Percentiles rank a stretch among this genome's conserved stretches.
phyloP scores from a whole-genome alignment of 1,284 basidiomycete species.

The Tilletia caries region DNA sequence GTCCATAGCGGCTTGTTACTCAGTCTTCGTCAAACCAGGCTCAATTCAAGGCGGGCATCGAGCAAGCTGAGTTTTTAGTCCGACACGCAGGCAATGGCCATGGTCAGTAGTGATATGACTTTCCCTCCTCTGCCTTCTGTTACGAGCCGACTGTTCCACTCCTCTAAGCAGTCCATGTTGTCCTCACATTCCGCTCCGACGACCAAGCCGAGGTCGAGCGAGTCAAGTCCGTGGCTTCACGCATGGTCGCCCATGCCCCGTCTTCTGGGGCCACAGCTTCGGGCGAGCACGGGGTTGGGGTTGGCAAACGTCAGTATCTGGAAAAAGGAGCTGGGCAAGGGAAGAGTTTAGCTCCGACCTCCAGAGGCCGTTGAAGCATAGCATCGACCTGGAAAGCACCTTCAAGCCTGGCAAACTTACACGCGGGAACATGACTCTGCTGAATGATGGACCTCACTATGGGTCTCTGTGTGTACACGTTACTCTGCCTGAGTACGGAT shows the following conservation, averaged over 20 bases:
- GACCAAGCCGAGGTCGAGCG: slow-evolving; percentile 33
- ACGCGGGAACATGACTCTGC: neutral
- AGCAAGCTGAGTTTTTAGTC: slow-evolving; percentile 54
- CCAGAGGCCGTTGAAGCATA: slow-evolving; percentile 38
- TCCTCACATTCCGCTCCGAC: slow-evolving; percentile 35
- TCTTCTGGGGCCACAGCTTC: slow-evolving; percentile 58
- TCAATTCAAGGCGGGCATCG: slow-evolving; percentile 4
- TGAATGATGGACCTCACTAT: no score
- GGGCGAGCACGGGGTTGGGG: slow-evolving; percentile 49
- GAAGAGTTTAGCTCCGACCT: slow-evolving; percentile 35
- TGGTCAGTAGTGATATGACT: slow-evolving; percentile 2
- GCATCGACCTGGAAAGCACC: slow-evolving; percentile 39
- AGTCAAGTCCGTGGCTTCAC: slow-evolving; percentile 56
- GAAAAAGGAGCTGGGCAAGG: slow-evolving; percentile 36
- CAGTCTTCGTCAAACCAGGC: no score
- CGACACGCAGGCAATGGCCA: slow-evolving; percentile 83
- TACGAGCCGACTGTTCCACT: neutral
- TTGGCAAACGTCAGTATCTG: slow-evolving; percentile 40
- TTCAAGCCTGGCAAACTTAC: slow-evolving; percentile 42
- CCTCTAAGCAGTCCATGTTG: slow-evolving; percentile 12
- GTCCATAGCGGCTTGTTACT: no score
- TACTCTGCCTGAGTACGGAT: no score
- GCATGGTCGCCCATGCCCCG: slow-evolving; percentile 58
- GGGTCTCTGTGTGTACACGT: no score
- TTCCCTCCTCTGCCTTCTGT: neutral